Conservation (phyloP, 805 yeast species). For the Blastobotrys americana region DNA sequence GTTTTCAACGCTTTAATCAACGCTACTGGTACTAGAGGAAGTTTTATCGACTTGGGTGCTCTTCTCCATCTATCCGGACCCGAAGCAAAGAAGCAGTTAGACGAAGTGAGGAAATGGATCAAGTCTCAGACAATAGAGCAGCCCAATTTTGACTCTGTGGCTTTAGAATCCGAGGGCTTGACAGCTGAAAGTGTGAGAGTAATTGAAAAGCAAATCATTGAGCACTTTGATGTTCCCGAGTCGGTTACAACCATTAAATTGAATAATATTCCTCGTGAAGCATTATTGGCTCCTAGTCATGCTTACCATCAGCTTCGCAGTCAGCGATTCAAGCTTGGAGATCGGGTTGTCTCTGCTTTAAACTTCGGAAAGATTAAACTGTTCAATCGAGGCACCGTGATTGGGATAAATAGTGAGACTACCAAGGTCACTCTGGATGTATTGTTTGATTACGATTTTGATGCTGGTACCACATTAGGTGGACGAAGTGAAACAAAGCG, state of each 20-base stretch:
- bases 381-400: constrained; percentile 85
- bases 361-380: constrained; percentile 85
- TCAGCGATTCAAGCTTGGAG: constrained; percentile 81
- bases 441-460: constrained; percentile 72
- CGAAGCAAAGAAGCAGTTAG: constrained; percentile 31
- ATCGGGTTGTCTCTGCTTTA: constrained; percentile 77
- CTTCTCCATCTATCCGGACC: constrained; percentile 24
- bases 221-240: constrained; percentile 33
- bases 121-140: constrained; percentile 35
- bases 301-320: constrained; percentile 64
- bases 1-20: constrained; percentile 41
- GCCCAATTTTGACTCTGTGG: constrained; percentile 48
- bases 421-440: constrained; percentile 56
- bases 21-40: constrained; percentile 7
- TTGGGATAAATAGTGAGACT: constrained; percentile 55
- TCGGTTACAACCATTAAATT: constrained; percentile 44
- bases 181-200: constrained; percentile 56
- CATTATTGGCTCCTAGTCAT: constrained; percentile 66
- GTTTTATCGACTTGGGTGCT: constrained; percentile 20
- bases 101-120: constrained; percentile 38
- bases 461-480: constrained; percentile 75
- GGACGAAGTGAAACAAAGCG: constrained; percentile 73
- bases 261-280: constrained; percentile 77
- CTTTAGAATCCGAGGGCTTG: constrained; percentile 71
- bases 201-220: constrained; percentile 55